phyloP scores from a whole-genome alignment of 352 stramenopile species.

The Pythium volutum region DNA sequence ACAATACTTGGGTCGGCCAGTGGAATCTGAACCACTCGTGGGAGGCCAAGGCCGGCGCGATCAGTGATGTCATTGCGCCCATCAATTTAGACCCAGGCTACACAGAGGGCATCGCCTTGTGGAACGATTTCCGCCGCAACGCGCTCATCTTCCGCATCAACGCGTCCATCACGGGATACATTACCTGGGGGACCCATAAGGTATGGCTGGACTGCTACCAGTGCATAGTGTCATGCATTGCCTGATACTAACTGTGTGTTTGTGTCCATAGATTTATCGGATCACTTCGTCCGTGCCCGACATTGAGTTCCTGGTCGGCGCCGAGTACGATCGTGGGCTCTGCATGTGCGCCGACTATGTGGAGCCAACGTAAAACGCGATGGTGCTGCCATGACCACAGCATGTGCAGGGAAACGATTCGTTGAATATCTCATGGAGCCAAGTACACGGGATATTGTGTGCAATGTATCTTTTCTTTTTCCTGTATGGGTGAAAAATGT shows the following conservation, averaged over 20 bases:
- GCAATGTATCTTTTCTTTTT: conserved; percentile 26
- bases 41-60: conserved; percentile 63
- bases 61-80: conserved; percentile 72
- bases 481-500: conserved; percentile 19
- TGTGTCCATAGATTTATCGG: conserved; percentile 55
- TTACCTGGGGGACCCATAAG: conserved; percentile 80
- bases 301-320: conserved; percentile 85
- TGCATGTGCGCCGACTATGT: conserved; percentile 83
- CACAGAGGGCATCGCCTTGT: conserved; percentile 56
- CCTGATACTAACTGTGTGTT: not conserved
- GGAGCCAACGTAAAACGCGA: conserved; percentile 41
- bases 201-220: conserved; percentile 28
- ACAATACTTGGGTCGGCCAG: conserved; percentile 56
- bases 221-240: not conserved
- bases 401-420: not conserved
- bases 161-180: conserved; percentile 71
- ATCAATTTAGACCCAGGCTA: conserved; percentile 75
- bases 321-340: conserved; percentile 78
- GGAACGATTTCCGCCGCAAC: conserved; percentile 69
- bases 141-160: conserved; percentile 82
- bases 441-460: not conserved
- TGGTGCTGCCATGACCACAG: not conserved
- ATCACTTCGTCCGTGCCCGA: conserved; percentile 75
- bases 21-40: conserved; percentile 70
- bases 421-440: not conserved